Percentiles rank a stretch among this genome's conserved stretches.
phyloP scores from a whole-genome alignment of 2,329 filamentous ascomycete genomes.

The Stylonectria norvegica region DNA sequence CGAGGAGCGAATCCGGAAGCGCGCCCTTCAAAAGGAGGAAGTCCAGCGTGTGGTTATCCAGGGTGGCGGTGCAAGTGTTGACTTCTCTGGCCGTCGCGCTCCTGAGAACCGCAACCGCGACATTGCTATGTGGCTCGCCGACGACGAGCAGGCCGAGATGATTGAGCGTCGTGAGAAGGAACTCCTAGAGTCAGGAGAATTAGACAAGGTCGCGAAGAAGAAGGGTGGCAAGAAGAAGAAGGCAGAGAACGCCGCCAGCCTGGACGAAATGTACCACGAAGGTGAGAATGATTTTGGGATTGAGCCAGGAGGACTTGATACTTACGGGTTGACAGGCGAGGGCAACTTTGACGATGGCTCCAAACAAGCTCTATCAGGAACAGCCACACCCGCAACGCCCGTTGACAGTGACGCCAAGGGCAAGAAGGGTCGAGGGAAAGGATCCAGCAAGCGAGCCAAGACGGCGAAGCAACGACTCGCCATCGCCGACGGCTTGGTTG shows the following conservation, averaged over 20 bases:
- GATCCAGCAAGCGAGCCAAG: slow-evolving; percentile 54
- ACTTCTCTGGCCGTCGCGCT: slow-evolving; percentile 88
- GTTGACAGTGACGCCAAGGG: slow-evolving; percentile 53
- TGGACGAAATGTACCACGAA: slow-evolving; percentile 99
- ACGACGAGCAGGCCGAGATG: slow-evolving; percentile 91
- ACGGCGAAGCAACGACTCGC: slow-evolving; percentile 66
- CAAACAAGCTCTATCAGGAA: slow-evolving; percentile 51
- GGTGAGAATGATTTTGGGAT: slow-evolving; percentile 57
- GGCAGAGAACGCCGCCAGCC: slow-evolving; percentile 55
- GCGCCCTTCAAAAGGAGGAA: slow-evolving; percentile 96
- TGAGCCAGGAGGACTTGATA: neutral
- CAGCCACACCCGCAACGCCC: slow-evolving; percentile 80
- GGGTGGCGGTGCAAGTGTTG: slow-evolving; percentile 84
- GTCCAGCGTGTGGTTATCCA: slow-evolving; percentile 96
- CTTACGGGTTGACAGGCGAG: slow-evolving; percentile 62
- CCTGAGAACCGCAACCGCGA: slow-evolving; percentile 94
- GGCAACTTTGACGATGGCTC: slow-evolving; percentile 89
- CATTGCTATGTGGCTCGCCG: slow-evolving; percentile 97
- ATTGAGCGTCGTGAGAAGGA: slow-evolving; percentile 93
- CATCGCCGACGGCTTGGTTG: slow-evolving; percentile 58
- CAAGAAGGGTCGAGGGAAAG: slow-evolving; percentile 58
- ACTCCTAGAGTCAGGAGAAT: slow-evolving; percentile 68
- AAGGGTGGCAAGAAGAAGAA: slow-evolving; percentile 57
- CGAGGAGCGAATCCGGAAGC: slow-evolving; percentile 95
- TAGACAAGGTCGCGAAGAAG: slow-evolving; percentile 62